phyloP scores from a whole-genome alignment of 768 basidiomycete species.

The Krasilnikovozyma curviuscula region DNA sequence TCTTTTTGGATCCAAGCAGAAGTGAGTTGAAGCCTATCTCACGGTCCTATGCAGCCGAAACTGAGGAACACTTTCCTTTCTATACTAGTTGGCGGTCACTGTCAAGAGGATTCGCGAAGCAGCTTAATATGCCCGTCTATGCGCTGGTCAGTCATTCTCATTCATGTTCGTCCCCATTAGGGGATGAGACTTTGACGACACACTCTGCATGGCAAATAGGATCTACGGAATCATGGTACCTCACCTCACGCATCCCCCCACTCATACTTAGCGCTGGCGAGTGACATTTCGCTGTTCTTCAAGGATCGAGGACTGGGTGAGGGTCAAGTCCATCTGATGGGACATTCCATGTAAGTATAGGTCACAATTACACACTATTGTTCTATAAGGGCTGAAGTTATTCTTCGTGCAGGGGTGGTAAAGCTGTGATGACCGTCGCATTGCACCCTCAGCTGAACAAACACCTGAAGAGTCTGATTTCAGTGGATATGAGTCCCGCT shows the following conservation, averaged over 20 bases:
- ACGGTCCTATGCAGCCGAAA: background rate
- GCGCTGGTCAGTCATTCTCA: constrained; percentile 35
- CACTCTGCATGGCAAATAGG: constrained; percentile 30
- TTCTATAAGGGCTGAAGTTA: background rate
- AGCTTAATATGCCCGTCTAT: constrained; percentile 50
- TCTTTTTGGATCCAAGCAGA: constrained; percentile 52
- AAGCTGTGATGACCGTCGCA: constrained; percentile 27
- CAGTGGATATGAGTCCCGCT: constrained; percentile 66
- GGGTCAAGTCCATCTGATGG: constrained; percentile 50
- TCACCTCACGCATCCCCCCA: constrained; percentile 58
- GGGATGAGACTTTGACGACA: too few species aligned
- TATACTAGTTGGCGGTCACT: constrained; percentile 46
- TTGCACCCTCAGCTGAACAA: constrained; percentile 21
- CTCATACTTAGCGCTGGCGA: constrained; percentile 60
- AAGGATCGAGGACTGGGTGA: constrained; percentile 28
- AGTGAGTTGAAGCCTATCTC: constrained; percentile 21
- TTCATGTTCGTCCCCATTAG: background rate
- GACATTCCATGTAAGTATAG: constrained; percentile 64
- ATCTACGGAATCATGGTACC: constrained; percentile 73
- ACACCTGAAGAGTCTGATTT: constrained; percentile 29
- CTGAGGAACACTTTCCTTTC: background rate
- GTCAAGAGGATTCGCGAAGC: constrained; percentile 49
- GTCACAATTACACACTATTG: background rate
- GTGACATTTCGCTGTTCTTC: constrained; percentile 54
- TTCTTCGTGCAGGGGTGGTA: constrained; percentile 50